Evolutionary conservation across 176 grass and related monocot species (phyloP), one percentile per base, ranked within the genome.

Genomic region (Eleusine indica): DNA sequence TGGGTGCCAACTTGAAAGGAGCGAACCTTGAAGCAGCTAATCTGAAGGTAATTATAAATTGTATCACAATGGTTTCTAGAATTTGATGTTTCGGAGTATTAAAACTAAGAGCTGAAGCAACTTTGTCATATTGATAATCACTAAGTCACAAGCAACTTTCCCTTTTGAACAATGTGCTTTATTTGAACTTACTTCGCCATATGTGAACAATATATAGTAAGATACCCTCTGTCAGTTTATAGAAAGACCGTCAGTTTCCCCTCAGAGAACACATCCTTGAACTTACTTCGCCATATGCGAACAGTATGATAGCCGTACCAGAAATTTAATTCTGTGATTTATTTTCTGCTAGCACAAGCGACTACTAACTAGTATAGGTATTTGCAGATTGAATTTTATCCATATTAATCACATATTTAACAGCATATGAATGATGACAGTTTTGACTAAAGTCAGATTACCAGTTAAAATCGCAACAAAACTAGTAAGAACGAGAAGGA

Each of bases 21-120:
- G 95, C 95, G 83, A 95, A 97, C 77, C 88, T 97, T 77, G 95
- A 98, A 98, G 95, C 90, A 66, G 95, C 92, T 16, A 98, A 98
- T 93, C 92, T 98, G 37, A 98, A 95, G 92, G 95, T 98, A 93
- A 25, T 38, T 77, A 11, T 61, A 60, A 73, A 61, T 29, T 48
- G 9, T 74, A 8, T 70, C 6, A 28, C 19, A 82, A 32, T 11
- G 72, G 51, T 52, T 69, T 21, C 14, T 71, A 41, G 9, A 60
- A 30, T 53, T 82, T 32, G 14, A 80, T 54, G 15, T 68, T 25
- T 49, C 9, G 32, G 65, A 18, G 21, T 57, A 12, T 69, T 80
- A 15, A 30, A 75, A 57, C 17, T 57, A 17, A 37, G 44, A 79
- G 51, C 43, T 66, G 77, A 82, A 81, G 68, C 48, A 81, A 69